Evolutionary conservation across 2,329 filamentous ascomycete species (phyloP), one percentile per base, ranked within the genome.

Genomic region (Alternaria novae-zelandiae): DNA sequence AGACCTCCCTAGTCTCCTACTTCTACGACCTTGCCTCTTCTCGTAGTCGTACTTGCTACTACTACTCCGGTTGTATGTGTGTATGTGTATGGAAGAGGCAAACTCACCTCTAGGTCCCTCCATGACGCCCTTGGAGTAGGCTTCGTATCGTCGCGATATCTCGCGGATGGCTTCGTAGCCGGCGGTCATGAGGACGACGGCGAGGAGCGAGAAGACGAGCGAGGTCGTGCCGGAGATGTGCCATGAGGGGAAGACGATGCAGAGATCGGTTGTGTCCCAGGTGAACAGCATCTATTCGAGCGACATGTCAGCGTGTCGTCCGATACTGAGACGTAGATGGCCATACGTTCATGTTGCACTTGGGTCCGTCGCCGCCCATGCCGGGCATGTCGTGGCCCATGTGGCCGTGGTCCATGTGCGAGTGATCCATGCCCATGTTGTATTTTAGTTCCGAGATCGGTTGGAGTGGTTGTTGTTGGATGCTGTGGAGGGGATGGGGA

Each of bases 161-260:
- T 93, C 89, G 65, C 96, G 91, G 32, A 99, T 84, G 54, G 89
- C 92, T 83, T 99, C 96, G 84, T 98, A 99, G 69, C 93, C 94
- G n/a, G 94, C 93, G 32, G 91, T 91, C 68, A 99, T 85, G 64
- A 91, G 86, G 64, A 96, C 87, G 72, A 99, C 90, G 70, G 89
- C 92, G 70, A 96, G 73, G 64, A 99, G 89, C 26, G 95, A 97
- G 75, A 94, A 80, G 79, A 97, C 74, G 61, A 99, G 90, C 32
- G 91, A 91, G 56, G 87, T 75, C 4, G 90, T 89, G 65, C 90
- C 89, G 66, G 87, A 89, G 80, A 99, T 83, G 82, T 92, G 94
- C 96, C 96, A 99, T 82, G 90, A 89, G 73, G 86, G 87, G 86
- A 98, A 99, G 80, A 99, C 88, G 81, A 99, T 96, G 86, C 96